Conservation (phyloP, 495 filamentous ascomycete species). For the Chaetomium cochliodes region DNA sequence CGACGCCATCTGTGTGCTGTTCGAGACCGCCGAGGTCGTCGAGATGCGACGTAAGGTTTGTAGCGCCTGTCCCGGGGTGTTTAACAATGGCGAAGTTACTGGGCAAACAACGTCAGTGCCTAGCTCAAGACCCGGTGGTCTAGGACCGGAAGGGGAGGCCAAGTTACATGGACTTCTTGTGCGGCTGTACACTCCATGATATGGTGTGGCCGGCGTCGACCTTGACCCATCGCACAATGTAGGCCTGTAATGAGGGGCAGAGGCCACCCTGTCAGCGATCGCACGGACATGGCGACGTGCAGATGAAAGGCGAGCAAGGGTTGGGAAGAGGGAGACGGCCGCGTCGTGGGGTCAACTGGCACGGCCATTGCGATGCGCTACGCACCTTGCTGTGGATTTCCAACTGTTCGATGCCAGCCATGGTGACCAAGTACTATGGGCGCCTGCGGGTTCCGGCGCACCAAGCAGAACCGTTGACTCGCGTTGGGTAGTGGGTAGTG, state of each 20-base stretch:
- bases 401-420: constrained; percentile 95
- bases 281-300: background rate
- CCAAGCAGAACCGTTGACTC: background rate
- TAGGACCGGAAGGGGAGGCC: background rate
- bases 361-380: background rate
- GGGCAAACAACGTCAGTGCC: constrained; percentile 12
- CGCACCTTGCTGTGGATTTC: constrained; percentile 96
- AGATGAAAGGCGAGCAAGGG: background rate
- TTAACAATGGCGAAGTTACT: constrained; percentile 97
- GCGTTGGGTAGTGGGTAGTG: background rate
- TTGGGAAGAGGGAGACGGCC: background rate
- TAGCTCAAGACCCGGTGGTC: background rate
- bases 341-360: too few species aligned
- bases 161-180: constrained; percentile 85
- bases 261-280: constrained; percentile 13
- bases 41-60: constrained; percentile 53
- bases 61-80: constrained; percentile 72
- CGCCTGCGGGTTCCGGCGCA: constrained; percentile 15
- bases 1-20: constrained; percentile 45
- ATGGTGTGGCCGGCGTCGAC: constrained; percentile 87
- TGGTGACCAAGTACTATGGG: constrained; percentile 35
- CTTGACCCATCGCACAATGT: constrained; percentile 95
- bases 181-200: constrained; percentile 95
- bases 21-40: constrained; percentile 47
- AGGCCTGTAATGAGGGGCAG: constrained; percentile 61